Conservation (phyloP, 352 stramenopile species). For the Pythium pectinolyticum region DNA sequence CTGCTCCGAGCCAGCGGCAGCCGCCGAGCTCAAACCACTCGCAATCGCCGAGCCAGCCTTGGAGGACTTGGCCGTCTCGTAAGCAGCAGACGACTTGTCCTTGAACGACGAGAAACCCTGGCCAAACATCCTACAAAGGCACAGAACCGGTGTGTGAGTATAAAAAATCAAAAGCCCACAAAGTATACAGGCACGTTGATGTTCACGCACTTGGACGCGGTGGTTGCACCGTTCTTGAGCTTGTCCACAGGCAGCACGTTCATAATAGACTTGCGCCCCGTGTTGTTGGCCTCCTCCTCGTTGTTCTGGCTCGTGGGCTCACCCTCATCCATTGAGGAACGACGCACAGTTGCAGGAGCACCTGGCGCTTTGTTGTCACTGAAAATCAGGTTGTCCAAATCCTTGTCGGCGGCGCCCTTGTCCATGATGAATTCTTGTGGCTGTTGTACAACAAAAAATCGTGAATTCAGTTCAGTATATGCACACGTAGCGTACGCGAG, state of each 20-base stretch:
- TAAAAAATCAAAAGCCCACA: neutral
- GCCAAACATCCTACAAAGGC: conserved; percentile 52
- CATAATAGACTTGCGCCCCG: conserved; percentile 37
- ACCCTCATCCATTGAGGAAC: conserved; percentile 46
- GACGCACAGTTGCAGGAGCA: conserved; percentile 2
- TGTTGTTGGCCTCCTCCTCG: conserved; percentile 44
- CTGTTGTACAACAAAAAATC: neutral
- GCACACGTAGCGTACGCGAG: neutral
- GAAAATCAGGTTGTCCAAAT: conserved; percentile 87
- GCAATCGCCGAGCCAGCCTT: conserved; percentile 72
- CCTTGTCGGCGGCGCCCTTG: conserved; percentile 64
- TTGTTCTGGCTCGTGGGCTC: conserved; percentile 20
- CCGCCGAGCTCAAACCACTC: conserved; percentile 60
- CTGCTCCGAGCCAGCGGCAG: conserved; percentile 64
- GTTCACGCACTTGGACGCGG: conserved; percentile 64
- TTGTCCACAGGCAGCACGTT: conserved; percentile 87
- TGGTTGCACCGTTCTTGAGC: conserved; percentile 86
- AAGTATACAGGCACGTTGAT: neutral
- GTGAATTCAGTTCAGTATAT: neutral
- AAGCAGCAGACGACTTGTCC: conserved; percentile 69
- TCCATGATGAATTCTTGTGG: conserved; percentile 26
- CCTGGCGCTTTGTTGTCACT: conserved; percentile 54
- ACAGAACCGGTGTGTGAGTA: neutral
- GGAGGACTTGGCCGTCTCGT: conserved; percentile 77
- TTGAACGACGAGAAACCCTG: conserved; percentile 67